These are phyloP conservation scores for Tetratostichococcus sp. DNA, from an alignment of 139 green algal genomes.

Conservation along the genomic window DNA sequence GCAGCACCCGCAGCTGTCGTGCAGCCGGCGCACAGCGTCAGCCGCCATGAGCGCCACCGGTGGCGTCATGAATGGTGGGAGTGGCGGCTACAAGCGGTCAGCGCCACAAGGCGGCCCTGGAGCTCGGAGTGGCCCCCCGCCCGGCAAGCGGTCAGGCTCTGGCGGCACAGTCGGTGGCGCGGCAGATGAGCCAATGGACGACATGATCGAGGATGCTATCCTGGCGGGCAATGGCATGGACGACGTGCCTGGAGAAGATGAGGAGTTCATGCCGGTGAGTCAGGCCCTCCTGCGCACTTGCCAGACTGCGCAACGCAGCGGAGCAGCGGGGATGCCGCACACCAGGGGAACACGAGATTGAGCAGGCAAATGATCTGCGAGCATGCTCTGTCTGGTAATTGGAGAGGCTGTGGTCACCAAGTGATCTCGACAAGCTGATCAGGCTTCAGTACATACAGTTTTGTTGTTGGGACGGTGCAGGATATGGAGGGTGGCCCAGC, in stretches of 20 bases:
- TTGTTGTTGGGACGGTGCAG: neutral
- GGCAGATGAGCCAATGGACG: slow-evolving; percentile 8
- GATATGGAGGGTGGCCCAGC: slow-evolving; percentile 3
- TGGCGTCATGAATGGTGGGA: neutral
- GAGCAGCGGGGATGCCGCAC: no score
- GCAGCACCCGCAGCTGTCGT: neutral
- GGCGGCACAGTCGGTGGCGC: neutral
- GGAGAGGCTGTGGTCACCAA: no score
- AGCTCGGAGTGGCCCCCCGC: neutral
- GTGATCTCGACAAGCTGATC: no score
- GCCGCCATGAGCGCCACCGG: neutral
- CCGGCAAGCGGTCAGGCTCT: neutral
- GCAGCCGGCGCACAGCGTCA: neutral
- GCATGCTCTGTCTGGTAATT: no score
- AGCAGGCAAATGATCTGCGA: no score
- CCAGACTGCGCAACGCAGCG: no score
- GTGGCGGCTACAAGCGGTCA: neutral
- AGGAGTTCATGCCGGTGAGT: slow-evolving; percentile 14
- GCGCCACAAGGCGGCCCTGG: neutral
- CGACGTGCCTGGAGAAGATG: slow-evolving; percentile 33
- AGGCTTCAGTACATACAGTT: no score
- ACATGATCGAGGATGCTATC: slow-evolving; percentile 31
- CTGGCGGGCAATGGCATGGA: slow-evolving; percentile 26
- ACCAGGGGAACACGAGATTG: no score
- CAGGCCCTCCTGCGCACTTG: neutral